Conservation (phyloP, 2,329 filamentous ascomycete species). For the Hypoxylon sp. region DNA sequence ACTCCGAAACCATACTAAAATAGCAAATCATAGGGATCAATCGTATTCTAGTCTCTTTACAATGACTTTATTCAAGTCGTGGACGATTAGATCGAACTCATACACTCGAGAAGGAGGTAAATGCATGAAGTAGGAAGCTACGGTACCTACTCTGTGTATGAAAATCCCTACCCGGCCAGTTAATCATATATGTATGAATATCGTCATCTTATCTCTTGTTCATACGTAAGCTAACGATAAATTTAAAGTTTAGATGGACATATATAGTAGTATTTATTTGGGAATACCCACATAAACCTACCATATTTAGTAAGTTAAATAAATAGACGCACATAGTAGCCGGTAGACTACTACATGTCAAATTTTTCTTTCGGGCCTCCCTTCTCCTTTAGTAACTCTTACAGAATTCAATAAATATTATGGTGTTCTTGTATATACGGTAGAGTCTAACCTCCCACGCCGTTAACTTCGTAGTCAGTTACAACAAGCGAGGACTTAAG, state of each 20-base stretch:
- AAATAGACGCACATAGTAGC: constrained; percentile 10
- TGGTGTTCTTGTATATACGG: neutral
- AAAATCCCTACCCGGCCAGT: neutral
- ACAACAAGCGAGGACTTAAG: neutral
- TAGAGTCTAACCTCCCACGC: neutral
- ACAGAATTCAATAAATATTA: neutral
- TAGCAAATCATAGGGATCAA: neutral
- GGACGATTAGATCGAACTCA: neutral
- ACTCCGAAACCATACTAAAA: constrained; percentile 6
- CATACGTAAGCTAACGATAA: constrained; percentile 3
- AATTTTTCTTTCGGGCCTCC: constrained; percentile 8
- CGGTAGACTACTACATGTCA: constrained; percentile 8
- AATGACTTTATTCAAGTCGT: neutral
- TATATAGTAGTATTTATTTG: neutral
- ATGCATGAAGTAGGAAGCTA: neutral
- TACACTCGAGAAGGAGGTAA: neutral
- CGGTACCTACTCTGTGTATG: neutral
- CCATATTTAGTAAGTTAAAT: constrained; percentile 13
- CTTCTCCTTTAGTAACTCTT: neutral
- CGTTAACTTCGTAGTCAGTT: constrained; percentile 1
- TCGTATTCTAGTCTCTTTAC: neutral
- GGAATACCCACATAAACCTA: constrained; percentile 26
- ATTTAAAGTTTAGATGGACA: constrained; percentile 22
- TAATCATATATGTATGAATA: neutral
- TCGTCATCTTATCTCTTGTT: neutral